A percentile compares a stretch with the other conserved stretches of the same genome.
These are phyloP conservation scores for Globisporangium okanoganense DNA, from an alignment of 352 stramenopile species.

Conservation along the genomic window DNA sequence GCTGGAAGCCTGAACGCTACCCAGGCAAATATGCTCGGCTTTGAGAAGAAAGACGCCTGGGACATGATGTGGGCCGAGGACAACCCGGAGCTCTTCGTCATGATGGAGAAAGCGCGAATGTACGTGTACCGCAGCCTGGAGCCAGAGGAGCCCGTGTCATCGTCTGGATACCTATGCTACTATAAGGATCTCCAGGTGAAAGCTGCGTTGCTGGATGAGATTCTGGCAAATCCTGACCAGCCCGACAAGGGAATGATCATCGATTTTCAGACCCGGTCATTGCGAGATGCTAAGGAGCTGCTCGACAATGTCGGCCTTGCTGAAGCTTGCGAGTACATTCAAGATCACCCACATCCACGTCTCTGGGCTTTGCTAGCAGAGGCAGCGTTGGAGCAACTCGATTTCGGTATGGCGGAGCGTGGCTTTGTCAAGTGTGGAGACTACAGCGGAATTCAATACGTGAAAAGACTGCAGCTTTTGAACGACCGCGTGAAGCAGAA, in stretches of 20 bases:
- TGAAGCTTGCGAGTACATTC: conserved; percentile 80
- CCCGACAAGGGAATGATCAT: conserved; percentile 78
- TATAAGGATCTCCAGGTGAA: conserved; percentile 89
- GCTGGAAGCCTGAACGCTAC: conserved; percentile 55
- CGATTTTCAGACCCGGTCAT: conserved; percentile 85
- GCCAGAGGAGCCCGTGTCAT: conserved; percentile 87
- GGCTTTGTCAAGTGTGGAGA: conserved; percentile 90
- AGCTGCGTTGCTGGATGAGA: conserved; percentile 79
- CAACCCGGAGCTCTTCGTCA: conserved; percentile 90
- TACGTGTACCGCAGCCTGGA: conserved; percentile 85
- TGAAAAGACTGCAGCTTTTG: conserved; percentile 85
- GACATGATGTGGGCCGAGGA: conserved; percentile 91
- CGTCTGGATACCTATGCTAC: conserved; percentile 84
- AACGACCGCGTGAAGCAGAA: conserved; percentile 91
- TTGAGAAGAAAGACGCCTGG: conserved; percentile 90
- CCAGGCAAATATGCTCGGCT: conserved; percentile 68
- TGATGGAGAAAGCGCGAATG: conserved; percentile 92
- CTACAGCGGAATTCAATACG: conserved; percentile 92
- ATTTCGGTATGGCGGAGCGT: conserved; percentile 91
- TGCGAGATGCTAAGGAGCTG: conserved; percentile 86
- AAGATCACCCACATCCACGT: conserved; percentile 80
- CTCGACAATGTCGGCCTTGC: conserved; percentile 78
- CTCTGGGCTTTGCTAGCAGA: conserved; percentile 89
- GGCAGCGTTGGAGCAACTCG: conserved; percentile 84
- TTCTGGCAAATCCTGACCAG: conserved; percentile 78